phyloP scores from a whole-genome alignment of 129 eudicot genomes.

The Flaveria robusta region DNA sequence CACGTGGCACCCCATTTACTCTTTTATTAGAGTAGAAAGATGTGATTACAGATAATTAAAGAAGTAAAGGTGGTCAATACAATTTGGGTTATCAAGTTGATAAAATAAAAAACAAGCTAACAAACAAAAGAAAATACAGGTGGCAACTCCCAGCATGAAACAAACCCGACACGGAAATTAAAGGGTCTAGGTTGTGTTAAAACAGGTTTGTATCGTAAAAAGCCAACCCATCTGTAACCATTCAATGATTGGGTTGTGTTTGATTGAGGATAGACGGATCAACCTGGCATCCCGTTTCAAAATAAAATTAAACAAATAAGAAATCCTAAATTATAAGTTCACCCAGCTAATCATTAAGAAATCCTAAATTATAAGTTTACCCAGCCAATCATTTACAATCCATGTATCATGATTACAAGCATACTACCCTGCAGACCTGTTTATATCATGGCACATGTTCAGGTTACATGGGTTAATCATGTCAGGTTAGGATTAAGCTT shows the following conservation, averaged over 20 bases:
- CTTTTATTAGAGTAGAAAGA: no score
- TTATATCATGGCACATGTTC: not conserved
- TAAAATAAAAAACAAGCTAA: not conserved
- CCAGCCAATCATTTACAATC: not conserved
- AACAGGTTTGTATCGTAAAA: not conserved
- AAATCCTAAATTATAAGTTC: not conserved
- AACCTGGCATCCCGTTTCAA: not conserved
- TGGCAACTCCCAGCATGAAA: not conserved
- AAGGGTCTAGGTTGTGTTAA: not conserved
- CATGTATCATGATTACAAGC: no score
- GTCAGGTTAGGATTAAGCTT: not conserved
- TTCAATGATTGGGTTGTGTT: not conserved
- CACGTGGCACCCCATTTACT: no score
- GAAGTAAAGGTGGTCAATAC: slow-evolving; percentile 7
- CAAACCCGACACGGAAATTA: not conserved
- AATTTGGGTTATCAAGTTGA: not conserved
- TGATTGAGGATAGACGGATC: not conserved
- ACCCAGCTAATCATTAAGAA: not conserved
- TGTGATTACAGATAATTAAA: not conserved
- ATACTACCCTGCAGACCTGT: not conserved
- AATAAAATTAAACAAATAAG: not conserved
- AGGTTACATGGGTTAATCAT: not conserved
- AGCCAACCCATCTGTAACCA: not conserved
- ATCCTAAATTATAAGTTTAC: not conserved
- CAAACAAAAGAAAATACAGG: not conserved